Evolutionary conservation across 768 basidiomycete species (phyloP).

Genomic region (Leucogyrophana mollusca): DNA sequence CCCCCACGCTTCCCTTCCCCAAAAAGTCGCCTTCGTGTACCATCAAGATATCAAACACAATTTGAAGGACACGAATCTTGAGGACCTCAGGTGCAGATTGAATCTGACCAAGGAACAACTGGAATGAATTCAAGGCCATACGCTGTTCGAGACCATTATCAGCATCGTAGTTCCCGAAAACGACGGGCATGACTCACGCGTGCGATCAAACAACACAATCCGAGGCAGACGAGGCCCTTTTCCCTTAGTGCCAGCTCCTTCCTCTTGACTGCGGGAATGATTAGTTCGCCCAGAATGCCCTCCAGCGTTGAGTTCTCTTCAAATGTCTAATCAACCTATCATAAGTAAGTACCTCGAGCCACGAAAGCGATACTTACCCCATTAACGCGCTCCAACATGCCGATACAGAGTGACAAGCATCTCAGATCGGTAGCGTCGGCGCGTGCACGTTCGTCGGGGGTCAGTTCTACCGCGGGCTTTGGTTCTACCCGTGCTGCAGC

Average conservation of each 20-base stretch:
- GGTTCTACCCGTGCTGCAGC: slow-evolving; percentile 17
- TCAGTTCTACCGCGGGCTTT: slow-evolving; percentile 42
- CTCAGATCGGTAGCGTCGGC: slow-evolving; percentile 68
- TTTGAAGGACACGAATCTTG: slow-evolving; percentile 70
- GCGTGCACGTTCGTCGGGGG: slow-evolving; percentile 56
- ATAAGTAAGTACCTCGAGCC: slow-evolving; percentile 1
- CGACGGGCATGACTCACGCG: slow-evolving; percentile 12
- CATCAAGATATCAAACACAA: slow-evolving; percentile 86
- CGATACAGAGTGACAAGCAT: slow-evolving; percentile 75
- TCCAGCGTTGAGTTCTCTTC: slow-evolving; percentile 71
- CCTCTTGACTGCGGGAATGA: slow-evolving; percentile 86
- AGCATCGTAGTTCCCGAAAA: neutral
- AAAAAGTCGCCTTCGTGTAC: slow-evolving; percentile 72
- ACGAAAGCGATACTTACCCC: slow-evolving; percentile 48
- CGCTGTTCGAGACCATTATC: slow-evolving; percentile 10
- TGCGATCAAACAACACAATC: slow-evolving; percentile 78
- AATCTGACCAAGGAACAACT: slow-evolving; percentile 80
- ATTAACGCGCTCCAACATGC: slow-evolving; percentile 84
- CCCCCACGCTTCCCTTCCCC: slow-evolving; percentile 37
- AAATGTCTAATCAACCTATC: slow-evolving; percentile 37
- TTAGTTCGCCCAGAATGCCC: slow-evolving; percentile 73
- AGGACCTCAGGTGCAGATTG: slow-evolving; percentile 61
- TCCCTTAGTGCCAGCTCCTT: slow-evolving; percentile 73
- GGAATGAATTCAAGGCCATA: slow-evolving; percentile 53
- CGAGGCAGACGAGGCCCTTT: slow-evolving; percentile 66